A percentile compares a stretch with the other conserved stretches of the same genome.
Conservation (phyloP, 768 basidiomycete genomes). For the Scleroderma citrinum region DNA sequence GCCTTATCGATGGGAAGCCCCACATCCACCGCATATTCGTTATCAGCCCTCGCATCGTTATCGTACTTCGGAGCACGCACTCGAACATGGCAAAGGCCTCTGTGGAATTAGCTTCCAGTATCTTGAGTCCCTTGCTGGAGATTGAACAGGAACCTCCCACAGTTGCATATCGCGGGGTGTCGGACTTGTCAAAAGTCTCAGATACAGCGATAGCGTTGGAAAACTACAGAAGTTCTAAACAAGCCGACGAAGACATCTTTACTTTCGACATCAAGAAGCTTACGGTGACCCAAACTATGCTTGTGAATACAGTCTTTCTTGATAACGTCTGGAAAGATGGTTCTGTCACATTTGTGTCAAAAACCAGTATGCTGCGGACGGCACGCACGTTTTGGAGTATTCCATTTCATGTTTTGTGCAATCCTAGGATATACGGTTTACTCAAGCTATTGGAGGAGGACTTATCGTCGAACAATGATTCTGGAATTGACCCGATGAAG, state of each 20-base stretch:
- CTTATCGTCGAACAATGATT: background rate
- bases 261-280: slow-evolving; percentile 27
- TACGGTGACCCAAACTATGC: slow-evolving; percentile 1
- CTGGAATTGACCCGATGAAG: background rate
- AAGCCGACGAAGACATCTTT: slow-evolving; percentile 20
- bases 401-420: background rate
- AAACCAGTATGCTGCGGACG: slow-evolving; percentile 2
- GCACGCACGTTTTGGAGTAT: background rate
- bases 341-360: slow-evolving; percentile 4
- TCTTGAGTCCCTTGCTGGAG: slow-evolving; percentile 1
- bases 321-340: background rate
- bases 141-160: background rate
- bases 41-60: slow-evolving; percentile 30
- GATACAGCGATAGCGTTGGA: background rate
- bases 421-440: background rate
- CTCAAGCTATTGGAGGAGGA: background rate
- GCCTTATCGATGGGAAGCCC: slow-evolving; percentile 16
- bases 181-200: background rate
- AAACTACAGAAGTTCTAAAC: slow-evolving; percentile 1
- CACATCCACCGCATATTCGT: slow-evolving; percentile 29
- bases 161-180: background rate
- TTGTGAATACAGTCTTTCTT: slow-evolving; percentile 3
- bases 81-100: background rate
- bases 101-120: background rate
- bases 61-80: slow-evolving; percentile 21